phyloP scores from a whole-genome alignment of 306 rosid genomes.

The Cucurbita maxima region DNA sequence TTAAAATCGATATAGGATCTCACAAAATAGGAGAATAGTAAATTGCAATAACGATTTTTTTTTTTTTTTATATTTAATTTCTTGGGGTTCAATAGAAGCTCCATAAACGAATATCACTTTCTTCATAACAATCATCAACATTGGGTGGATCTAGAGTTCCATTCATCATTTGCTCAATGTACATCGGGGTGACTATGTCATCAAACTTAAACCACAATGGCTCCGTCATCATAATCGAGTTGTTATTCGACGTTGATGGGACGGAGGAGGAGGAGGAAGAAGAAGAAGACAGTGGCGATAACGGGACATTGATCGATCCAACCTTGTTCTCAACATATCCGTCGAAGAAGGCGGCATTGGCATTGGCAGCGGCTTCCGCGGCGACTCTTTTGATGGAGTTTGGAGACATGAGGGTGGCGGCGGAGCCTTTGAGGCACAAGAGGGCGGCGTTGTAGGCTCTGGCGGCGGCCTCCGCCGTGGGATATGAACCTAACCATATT shows the following conservation, averaged over 20 bases:
- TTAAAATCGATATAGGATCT: too few species aligned
- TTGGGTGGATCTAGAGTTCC: conserved; percentile 38
- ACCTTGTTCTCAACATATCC: not conserved
- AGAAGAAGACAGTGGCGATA: conserved; percentile 18
- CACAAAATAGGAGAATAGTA: too few species aligned
- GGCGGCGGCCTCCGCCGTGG: conserved; percentile 93
- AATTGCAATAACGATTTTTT: too few species aligned
- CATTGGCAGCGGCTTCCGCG: conserved; percentile 60
- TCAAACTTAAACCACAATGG: conserved; percentile 46
- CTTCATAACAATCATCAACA: conserved; percentile 52
- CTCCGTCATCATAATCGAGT: conserved; percentile 14
- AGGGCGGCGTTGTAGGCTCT: conserved; percentile 98
- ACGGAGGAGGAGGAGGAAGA: conserved; percentile 28
- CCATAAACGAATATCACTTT: conserved; percentile 71
- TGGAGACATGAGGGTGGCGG: conserved; percentile 77
- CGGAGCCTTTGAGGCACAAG: conserved; percentile 79
- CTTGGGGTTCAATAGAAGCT: conserved; percentile 45
- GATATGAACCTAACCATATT: conserved; percentile 92
- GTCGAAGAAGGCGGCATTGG: not conserved
- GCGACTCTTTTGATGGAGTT: conserved; percentile 81
- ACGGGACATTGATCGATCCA: not conserved
- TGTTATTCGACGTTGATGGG: conserved; percentile 30
- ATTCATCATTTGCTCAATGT: conserved; percentile 49
- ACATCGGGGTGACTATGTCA: conserved; percentile 35
- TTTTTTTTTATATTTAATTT: too few species aligned